Evolutionary conservation across 1,284 basidiomycete species (phyloP).

Genomic region (Sporisorium iseilematis-ciliati): DNA sequence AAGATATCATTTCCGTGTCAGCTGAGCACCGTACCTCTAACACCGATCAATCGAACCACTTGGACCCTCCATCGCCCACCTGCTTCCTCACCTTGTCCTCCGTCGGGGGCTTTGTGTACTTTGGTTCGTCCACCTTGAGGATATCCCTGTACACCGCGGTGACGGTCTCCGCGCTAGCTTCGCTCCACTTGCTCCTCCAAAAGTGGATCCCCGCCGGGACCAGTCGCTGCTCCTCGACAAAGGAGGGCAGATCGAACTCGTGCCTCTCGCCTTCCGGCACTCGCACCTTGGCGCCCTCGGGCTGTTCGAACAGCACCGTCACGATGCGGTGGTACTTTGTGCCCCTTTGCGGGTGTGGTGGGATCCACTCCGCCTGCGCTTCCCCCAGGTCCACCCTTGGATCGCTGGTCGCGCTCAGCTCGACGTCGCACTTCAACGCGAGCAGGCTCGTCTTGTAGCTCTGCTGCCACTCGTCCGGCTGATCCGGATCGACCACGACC

Average conservation of each 20-base stretch:
- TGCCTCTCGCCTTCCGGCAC: slow-evolving; percentile 68
- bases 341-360: slow-evolving; percentile 87
- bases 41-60: slow-evolving; percentile 34
- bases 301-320: slow-evolving; percentile 81
- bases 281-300: slow-evolving; percentile 43
- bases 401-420: slow-evolving; percentile 22
- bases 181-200: slow-evolving; percentile 81
- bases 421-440: slow-evolving; percentile 80
- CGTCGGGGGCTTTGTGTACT: slow-evolving; percentile 17
- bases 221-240: slow-evolving; percentile 75
- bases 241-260: slow-evolving; percentile 78
- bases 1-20: too few relatives aligned
- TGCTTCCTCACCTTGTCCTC: slow-evolving; percentile 35
- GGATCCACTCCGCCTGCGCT: slow-evolving; percentile 78
- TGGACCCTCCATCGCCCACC: slow-evolving; percentile 31
- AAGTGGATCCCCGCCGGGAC: slow-evolving; percentile 78
- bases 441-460: slow-evolving; percentile 83
- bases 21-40: not conserved
- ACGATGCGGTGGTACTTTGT: slow-evolving; percentile 88
- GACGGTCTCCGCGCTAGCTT: slow-evolving; percentile 74
- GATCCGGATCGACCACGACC: slow-evolving; percentile 89
- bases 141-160: slow-evolving; percentile 77
- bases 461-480: slow-evolving; percentile 78
- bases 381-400: slow-evolving; percentile 73
- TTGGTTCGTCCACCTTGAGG: slow-evolving; percentile 66